Evolutionary conservation across 176 grass and related monocot species (phyloP).

Genomic region (Avena sativa): DNA sequence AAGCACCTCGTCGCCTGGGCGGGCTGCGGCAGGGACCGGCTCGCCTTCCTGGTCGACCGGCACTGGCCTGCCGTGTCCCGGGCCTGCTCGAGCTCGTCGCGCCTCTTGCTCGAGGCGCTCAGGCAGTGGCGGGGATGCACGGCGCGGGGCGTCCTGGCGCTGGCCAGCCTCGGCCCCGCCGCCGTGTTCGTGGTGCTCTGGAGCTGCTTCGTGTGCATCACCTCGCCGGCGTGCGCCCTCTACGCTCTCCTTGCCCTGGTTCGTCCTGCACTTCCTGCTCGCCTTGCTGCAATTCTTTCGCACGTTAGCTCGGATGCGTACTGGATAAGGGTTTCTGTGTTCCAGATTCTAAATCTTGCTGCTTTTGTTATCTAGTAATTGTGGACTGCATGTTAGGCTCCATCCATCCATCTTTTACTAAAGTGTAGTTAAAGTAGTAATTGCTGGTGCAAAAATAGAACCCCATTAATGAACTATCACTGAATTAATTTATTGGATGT

Average conservation of each 20-base stretch:
- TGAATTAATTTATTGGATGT: conserved; percentile 34
- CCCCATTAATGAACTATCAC: neutral
- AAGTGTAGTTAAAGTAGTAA: conserved; percentile 46
- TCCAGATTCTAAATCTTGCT: conserved; percentile 40
- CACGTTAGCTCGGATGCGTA: conserved; percentile 32
- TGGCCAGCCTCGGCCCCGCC: conserved; percentile 74
- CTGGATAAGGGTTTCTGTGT: conserved; percentile 37
- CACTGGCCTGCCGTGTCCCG: conserved; percentile 91
- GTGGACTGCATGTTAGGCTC: conserved; percentile 50
- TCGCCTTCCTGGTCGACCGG: conserved; percentile 60
- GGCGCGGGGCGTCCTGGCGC: conserved; percentile 57
- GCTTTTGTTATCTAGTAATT: conserved; percentile 17
- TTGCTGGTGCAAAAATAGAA: conserved; percentile 46
- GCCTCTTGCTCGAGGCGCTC: conserved; percentile 56
- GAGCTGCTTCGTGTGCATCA: conserved; percentile 87
- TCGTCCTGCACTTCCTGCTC: conserved; percentile 40
- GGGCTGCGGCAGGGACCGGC: conserved; percentile 40
- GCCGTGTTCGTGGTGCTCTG: conserved; percentile 88
- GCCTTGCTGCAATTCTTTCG: neutral
- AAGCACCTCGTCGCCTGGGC: conserved; percentile 70
- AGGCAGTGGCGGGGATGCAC: conserved; percentile 69
- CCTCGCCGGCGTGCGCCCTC: conserved; percentile 64
- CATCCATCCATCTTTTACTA: conserved; percentile 36
- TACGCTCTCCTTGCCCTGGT: conserved; percentile 86
- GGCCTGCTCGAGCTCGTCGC: conserved; percentile 53